Conservation (phyloP, 768 basidiomycete species). For the Mycena albidolilacea region DNA sequence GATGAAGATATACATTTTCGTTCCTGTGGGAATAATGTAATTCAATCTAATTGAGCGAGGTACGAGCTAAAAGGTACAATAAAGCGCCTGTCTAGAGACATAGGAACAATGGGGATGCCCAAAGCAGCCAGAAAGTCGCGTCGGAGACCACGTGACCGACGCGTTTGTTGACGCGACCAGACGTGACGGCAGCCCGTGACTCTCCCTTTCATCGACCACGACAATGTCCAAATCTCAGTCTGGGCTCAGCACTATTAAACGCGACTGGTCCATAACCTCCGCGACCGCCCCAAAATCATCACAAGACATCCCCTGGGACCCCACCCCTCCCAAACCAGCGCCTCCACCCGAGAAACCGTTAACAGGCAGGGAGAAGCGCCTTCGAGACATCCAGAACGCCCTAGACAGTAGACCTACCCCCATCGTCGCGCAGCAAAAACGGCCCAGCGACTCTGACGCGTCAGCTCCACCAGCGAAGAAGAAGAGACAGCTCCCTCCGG, state of each 20-base stretch:
- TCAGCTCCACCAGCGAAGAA: constrained; percentile 61
- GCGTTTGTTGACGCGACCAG: constrained; percentile 5
- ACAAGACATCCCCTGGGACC: constrained; percentile 61
- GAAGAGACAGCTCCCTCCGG: constrained; percentile 66
- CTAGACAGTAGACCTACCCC: constrained; percentile 50
- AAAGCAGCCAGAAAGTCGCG: too few species aligned
- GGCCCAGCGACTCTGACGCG: constrained; percentile 48
- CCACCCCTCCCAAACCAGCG: constrained; percentile 49
- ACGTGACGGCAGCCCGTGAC: constrained; percentile 7
- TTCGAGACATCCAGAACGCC: constrained; percentile 73
- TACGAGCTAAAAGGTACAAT: too few species aligned
- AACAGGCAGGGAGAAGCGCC: constrained; percentile 55
- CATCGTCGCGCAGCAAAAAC: constrained; percentile 48
- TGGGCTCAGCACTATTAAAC: constrained; percentile 71
- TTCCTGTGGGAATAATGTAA: too few species aligned
- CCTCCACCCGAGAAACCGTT: constrained; percentile 22
- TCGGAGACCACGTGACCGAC: background rate
- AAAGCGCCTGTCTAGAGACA: too few species aligned
- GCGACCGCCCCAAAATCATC: constrained; percentile 51
- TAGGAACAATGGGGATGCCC: too few species aligned
- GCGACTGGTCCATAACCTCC: constrained; percentile 71
- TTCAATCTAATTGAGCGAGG: too few species aligned
- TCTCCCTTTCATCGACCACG: constrained; percentile 7
- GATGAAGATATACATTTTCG: too few species aligned
- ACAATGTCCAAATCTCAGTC: constrained; percentile 61